These are phyloP conservation scores for Russula sp. DNA, from an alignment of 768 basidiomycete genomes.

Conservation along the genomic window DNA sequence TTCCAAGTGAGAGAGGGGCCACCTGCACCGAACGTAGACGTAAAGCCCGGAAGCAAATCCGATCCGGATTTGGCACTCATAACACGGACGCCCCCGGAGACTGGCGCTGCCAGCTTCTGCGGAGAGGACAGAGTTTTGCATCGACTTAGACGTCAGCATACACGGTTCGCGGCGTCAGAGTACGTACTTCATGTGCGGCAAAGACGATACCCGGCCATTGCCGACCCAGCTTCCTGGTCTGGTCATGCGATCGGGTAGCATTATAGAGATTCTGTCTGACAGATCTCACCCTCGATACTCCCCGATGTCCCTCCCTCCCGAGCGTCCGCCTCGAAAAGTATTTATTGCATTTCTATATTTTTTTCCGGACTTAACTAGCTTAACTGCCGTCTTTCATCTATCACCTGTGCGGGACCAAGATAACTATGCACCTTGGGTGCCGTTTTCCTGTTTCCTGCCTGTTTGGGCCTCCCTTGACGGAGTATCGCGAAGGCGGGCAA, in stretches of 20 bases:
- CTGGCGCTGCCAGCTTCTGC: conserved; percentile 15
- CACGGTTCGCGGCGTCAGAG: conserved; percentile 23
- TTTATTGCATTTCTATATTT: conserved; percentile 25
- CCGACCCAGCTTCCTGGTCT: conserved; percentile 14
- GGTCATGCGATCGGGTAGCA: conserved; percentile 15
- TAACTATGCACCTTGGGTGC: background rate
- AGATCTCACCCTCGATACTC: conserved; percentile 28
- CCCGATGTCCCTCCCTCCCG: conserved; percentile 23
- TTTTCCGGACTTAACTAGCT: background rate
- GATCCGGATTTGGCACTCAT: conserved; percentile 21
- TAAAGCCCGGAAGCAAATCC: conserved; percentile 26
- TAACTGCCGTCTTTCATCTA: conserved; percentile 1
- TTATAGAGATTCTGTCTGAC: conserved; percentile 13
- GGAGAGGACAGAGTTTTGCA: conserved; percentile 13
- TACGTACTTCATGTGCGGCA: conserved; percentile 18
- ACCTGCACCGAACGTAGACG: conserved; percentile 16
- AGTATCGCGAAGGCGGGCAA: background rate
- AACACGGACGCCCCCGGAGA: conserved; percentile 16
- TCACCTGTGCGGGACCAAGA: conserved; percentile 5
- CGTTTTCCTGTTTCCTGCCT: conserved; percentile 7
- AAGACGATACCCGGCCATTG: conserved; percentile 9
- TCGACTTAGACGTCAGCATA: conserved; percentile 27
- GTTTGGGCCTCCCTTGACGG: background rate
- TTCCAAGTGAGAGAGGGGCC: conserved; percentile 13
- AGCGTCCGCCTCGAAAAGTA: conserved; percentile 22